A percentile compares a stretch with the other conserved stretches of the same genome.
These are phyloP conservation scores for Colletotrichum gloeosporioides DNA, from an alignment of 2,329 filamentous ascomycete species.

Conservation along the genomic window DNA sequence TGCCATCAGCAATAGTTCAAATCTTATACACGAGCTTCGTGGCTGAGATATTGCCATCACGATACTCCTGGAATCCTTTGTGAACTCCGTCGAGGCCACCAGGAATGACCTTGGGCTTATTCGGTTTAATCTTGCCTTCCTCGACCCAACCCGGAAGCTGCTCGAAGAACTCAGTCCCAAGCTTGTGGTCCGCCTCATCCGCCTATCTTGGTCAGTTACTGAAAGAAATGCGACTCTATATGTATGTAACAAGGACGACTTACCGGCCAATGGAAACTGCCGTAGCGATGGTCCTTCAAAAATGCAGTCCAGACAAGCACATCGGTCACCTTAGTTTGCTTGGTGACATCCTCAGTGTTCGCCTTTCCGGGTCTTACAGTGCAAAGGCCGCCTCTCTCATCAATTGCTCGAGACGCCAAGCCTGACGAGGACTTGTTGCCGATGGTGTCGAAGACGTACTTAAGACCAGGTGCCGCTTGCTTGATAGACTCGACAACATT, in stretches of 20 bases:
- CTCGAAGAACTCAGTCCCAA: slow-evolving; percentile 40
- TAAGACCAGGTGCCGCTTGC: slow-evolving; percentile 33
- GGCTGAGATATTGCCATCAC: slow-evolving; percentile 41
- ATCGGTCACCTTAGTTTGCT: slow-evolving; percentile 39
- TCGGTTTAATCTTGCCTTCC: slow-evolving; percentile 39
- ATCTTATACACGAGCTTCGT: slow-evolving; percentile 42
- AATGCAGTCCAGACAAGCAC: slow-evolving; percentile 50
- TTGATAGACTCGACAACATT: slow-evolving; percentile 40
- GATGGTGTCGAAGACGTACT: slow-evolving; percentile 47
- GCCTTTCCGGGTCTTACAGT: slow-evolving; percentile 46
- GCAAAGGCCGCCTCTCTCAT: slow-evolving; percentile 33
- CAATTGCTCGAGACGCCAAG: slow-evolving; percentile 34
- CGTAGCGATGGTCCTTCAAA: slow-evolving; percentile 42
- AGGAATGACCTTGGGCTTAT: slow-evolving; percentile 30
- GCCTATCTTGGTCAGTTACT: slow-evolving; percentile 26
- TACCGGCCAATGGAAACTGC: slow-evolving; percentile 40
- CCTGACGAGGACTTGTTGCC: slow-evolving; percentile 41
- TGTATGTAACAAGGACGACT: slow-evolving; percentile 1
- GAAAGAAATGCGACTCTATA: accelerated
- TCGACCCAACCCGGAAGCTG: slow-evolving; percentile 38
- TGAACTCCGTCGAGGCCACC: slow-evolving; percentile 36
- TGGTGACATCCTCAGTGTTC: slow-evolving; percentile 38
- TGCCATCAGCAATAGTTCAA: no score
- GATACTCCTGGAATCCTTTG: slow-evolving; percentile 40
- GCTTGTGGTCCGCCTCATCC: slow-evolving; percentile 38